Percentiles rank a stretch among this genome's conserved stretches.
Conservation (phyloP, 108 stramenopile species). For the Nitzschia sp. region DNA sequence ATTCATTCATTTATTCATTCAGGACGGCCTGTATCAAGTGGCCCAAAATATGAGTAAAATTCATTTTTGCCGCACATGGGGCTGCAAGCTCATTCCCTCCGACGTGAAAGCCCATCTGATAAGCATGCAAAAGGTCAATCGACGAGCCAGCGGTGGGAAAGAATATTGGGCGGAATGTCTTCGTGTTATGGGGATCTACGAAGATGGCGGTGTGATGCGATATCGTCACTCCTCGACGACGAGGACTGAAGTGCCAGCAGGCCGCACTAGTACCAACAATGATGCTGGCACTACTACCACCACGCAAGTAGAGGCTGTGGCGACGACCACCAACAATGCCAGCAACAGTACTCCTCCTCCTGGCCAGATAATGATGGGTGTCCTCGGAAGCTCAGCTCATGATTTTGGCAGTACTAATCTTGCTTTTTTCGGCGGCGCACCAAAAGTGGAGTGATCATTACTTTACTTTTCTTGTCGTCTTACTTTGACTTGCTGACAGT, state of each 20-base stretch:
- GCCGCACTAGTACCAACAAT: not conserved
- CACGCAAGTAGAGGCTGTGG: not conserved
- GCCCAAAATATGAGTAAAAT: constrained; percentile 49
- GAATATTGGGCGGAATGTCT: constrained; percentile 73
- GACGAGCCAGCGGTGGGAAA: constrained; percentile 60
- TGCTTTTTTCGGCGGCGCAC: too few species aligned
- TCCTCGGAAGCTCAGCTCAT: too few species aligned
- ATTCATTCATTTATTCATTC: not conserved
- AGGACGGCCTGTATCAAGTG: constrained; percentile 45
- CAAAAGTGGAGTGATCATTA: too few species aligned
- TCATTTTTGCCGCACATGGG: constrained; percentile 32
- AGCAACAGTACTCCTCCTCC: too few species aligned
- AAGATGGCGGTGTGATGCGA: constrained; percentile 23
- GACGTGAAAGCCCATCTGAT: constrained; percentile 17
- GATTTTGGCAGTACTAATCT: too few species aligned
- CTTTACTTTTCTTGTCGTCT: too few species aligned
- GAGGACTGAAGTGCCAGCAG: not conserved
- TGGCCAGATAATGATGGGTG: too few species aligned
- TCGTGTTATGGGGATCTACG: constrained; percentile 29
- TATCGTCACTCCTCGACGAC: constrained; percentile 11
- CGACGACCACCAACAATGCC: too few species aligned
- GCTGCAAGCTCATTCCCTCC: constrained; percentile 37
- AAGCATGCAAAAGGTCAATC: constrained; percentile 18
- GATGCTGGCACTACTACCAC: not conserved
- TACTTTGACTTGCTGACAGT: too few species aligned